Evolutionary conservation across 1,284 basidiomycete species (phyloP).

Genomic region (Somion occarium): DNA sequence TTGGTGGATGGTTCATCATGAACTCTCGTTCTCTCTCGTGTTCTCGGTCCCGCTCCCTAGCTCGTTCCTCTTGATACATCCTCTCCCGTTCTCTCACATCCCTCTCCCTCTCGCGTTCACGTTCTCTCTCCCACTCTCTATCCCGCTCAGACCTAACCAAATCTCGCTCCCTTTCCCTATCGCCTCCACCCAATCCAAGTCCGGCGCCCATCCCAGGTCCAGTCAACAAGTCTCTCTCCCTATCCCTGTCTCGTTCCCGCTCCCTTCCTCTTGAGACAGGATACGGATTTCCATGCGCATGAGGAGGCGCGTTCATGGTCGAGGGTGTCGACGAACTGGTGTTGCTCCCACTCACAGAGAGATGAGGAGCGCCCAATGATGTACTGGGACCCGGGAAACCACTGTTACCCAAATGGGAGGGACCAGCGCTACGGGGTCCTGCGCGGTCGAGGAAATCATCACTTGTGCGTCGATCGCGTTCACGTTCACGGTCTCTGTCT

Average conservation of each 20-base stretch:
- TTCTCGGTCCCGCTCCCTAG: constrained; percentile 21
- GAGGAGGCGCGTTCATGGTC: background rate
- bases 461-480: constrained; percentile 12
- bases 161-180: background rate
- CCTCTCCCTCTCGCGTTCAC: constrained; percentile 7
- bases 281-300: background rate
- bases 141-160: background rate
- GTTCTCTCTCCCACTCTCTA: constrained; percentile 2
- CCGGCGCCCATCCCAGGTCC: constrained; percentile 1
- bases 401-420: background rate
- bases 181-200: background rate
- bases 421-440: constrained; percentile 2
- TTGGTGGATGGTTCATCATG: background rate
- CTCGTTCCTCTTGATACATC: constrained; percentile 12
- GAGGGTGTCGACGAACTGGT: background rate
- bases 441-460: background rate
- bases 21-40: constrained; percentile 17
- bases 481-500: constrained; percentile 3
- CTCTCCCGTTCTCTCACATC: constrained; percentile 11
- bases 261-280: background rate
- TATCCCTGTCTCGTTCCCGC: background rate
- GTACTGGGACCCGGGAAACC: constrained; percentile 3
- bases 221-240: background rate
- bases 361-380: background rate
- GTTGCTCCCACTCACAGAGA: background rate